These are phyloP conservation scores for Escallonia herrerae DNA, from an alignment of 129 eudicot species.

Conservation along the genomic window DNA sequence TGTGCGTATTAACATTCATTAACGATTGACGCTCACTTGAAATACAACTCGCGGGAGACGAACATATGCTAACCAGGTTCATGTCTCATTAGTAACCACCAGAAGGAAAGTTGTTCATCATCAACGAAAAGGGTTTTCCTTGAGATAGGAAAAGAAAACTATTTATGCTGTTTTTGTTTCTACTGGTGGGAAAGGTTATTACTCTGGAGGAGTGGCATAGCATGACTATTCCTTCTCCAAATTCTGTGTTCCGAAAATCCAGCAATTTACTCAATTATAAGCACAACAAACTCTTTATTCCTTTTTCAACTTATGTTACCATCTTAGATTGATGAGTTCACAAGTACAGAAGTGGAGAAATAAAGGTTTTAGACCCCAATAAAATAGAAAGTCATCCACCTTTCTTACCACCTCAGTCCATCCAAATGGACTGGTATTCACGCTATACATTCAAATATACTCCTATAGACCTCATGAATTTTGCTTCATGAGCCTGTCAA, in stretches of 20 bases:
- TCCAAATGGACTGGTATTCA: constrained; percentile 22
- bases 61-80: too few species aligned
- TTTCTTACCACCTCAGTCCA: constrained; percentile 15
- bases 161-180: too few species aligned
- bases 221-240: too few species aligned
- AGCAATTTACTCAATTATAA: background rate
- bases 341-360: background rate
- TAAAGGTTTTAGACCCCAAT: constrained; percentile 2
- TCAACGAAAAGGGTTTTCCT: too few species aligned
- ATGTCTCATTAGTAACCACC: too few species aligned
- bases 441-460: constrained; percentile 13
- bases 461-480: background rate
- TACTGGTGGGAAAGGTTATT: too few species aligned
- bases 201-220: too few species aligned
- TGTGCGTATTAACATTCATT: too few species aligned
- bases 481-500: constrained; percentile 23
- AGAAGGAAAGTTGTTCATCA: too few species aligned
- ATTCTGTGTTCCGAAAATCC: background rate
- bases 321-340: background rate
- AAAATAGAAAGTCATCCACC: constrained; percentile 12
- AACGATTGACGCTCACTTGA: too few species aligned
- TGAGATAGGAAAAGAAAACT: too few species aligned
- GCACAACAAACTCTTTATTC: constrained; percentile 10
- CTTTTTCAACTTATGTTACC: constrained; percentile 1
- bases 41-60: too few species aligned